Conservation (phyloP, 2,329 filamentous ascomycete genomes). For the Calonectria hongkongensis region DNA sequence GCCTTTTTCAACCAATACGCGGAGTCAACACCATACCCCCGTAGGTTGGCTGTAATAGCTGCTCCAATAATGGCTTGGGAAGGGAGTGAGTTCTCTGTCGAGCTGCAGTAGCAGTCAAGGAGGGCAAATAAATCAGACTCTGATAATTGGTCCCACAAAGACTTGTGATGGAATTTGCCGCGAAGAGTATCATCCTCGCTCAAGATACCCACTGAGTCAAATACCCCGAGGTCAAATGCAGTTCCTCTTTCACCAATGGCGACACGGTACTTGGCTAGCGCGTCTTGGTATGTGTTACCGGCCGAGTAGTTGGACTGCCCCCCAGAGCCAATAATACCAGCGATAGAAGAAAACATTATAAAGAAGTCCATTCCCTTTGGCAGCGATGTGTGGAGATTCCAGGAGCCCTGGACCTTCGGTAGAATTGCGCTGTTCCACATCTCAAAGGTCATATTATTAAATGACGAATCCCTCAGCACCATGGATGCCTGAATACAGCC, state of each 20-base stretch:
- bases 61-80: neutral
- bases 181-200: conserved; percentile 2
- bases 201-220: neutral
- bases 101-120: conserved; percentile 8
- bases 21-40: neutral
- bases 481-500: conserved; percentile 16
- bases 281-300: conserved; percentile 6
- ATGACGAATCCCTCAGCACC: conserved; percentile 1
- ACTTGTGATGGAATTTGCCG: neutral
- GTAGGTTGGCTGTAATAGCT: neutral
- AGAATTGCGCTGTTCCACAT: neutral
- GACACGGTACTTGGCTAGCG: conserved; percentile 6
- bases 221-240: neutral
- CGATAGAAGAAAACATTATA: conserved; percentile 4
- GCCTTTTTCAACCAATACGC: neutral
- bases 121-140: conserved; percentile 4
- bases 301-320: conserved; percentile 14
- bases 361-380: conserved; percentile 16
- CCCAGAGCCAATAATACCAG: neutral
- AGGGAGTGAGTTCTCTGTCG: neutral
- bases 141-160: neutral
- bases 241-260: conserved; percentile 3
- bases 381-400: neutral
- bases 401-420: conserved; percentile 6
- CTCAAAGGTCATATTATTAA: conserved; percentile 3